These are phyloP conservation scores for Perkinsus marinus DNA, from an alignment of 169 alveolate species.

Conservation along the genomic window DNA sequence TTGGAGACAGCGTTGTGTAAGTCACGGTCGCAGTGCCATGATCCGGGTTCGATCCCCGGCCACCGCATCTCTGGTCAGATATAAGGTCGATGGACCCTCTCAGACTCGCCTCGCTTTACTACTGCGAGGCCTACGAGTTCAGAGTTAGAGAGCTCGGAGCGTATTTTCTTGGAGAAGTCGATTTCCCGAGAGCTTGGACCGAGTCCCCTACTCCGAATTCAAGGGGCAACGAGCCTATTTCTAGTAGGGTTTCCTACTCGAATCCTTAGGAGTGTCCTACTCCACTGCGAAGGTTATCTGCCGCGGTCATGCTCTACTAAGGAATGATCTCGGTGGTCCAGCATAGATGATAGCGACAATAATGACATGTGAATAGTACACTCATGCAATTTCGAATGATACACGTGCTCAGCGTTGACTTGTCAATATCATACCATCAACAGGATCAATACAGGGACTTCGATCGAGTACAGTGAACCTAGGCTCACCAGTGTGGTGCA, in stretches of 20 bases:
- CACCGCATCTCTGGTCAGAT: too few relatives aligned
- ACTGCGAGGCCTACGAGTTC: neutral
- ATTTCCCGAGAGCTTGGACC: neutral
- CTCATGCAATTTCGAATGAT: too few relatives aligned
- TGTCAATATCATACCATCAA: too few relatives aligned
- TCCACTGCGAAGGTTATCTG: neutral
- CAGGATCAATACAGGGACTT: too few relatives aligned
- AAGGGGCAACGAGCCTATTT: too few relatives aligned
- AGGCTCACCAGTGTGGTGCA: too few relatives aligned
- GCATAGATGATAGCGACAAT: neutral
- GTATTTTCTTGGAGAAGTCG: neutral
- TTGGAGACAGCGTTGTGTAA: neutral
- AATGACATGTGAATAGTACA: too few relatives aligned
- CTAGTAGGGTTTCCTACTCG: too few relatives aligned
- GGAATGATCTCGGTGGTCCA: neutral
- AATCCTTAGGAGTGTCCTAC: neutral
- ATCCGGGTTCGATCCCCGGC: too few relatives aligned
- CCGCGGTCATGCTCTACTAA: neutral
- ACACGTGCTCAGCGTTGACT: too few relatives aligned
- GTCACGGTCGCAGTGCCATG: neutral
- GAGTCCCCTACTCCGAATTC: neutral
- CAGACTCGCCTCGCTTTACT: neutral
- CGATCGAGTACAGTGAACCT: too few relatives aligned
- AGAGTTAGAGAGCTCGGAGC: too few relatives aligned
- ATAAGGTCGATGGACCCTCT: neutral